A percentile compares a stretch with the other conserved stretches of the same genome.
Evolutionary conservation across 2,329 filamentous ascomycete species (phyloP).

Genomic region (Keithomyces neogunnii): DNA sequence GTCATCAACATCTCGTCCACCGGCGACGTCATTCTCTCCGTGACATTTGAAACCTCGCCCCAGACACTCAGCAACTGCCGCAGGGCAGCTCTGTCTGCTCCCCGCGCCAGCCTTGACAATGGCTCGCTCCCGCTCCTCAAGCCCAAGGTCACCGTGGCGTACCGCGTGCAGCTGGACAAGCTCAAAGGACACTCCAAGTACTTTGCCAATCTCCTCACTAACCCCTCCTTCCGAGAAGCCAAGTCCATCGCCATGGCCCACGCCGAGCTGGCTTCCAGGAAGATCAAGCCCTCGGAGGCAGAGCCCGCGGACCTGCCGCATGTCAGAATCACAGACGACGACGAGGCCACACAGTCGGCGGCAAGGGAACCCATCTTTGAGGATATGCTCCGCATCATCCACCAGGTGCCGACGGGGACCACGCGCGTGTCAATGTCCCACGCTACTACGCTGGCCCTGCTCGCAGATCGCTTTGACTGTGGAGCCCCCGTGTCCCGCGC

Average conservation of each 20-base stretch:
- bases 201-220: conserved; percentile 58
- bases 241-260: conserved; percentile 44
- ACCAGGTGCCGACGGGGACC: conserved; percentile 39
- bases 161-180: conserved; percentile 49
- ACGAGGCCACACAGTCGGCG: conserved; percentile 54
- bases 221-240: conserved; percentile 56
- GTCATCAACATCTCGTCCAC: conserved; percentile 43
- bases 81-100: conserved; percentile 26
- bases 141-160: conserved; percentile 35
- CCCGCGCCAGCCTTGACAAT: conserved; percentile 13
- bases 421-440: conserved; percentile 45
- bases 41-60: conserved; percentile 54
- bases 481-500: conserved; percentile 44
- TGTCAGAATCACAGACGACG: conserved; percentile 58
- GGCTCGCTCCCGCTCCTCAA: conserved; percentile 18
- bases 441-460: conserved; percentile 57
- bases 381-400: conserved; percentile 60
- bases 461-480: conserved; percentile 68
- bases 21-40: conserved; percentile 59
- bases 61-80: conserved; percentile 38
- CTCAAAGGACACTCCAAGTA: conserved; percentile 59
- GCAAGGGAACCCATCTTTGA: conserved; percentile 54
- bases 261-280: conserved; percentile 35
- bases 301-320: conserved; percentile 48
- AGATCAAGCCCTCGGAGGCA: conserved; percentile 39